These are phyloP conservation scores for Xylaria digitata DNA, from an alignment of 2,329 filamentous ascomycete genomes.

Conservation along the genomic window DNA sequence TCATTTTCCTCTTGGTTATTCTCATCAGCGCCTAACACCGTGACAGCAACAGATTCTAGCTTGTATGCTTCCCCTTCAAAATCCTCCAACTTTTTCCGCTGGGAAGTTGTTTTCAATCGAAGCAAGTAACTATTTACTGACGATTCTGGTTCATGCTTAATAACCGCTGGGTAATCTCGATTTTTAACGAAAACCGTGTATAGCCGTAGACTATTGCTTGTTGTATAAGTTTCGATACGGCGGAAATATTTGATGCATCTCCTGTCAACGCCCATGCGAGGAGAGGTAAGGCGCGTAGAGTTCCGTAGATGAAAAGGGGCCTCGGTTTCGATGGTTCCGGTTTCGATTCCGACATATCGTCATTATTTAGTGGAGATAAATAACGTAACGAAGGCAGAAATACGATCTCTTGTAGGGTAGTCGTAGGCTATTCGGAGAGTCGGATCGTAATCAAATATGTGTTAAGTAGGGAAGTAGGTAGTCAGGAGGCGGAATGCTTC, in stretches of 20 bases:
- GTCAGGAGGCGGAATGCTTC: no score
- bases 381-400: neutral
- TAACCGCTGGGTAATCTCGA: conserved; percentile 46
- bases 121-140: conserved; percentile 47
- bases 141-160: conserved; percentile 32
- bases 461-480: no score
- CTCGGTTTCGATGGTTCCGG: neutral
- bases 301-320: conserved; percentile 49
- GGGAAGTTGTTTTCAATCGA: conserved; percentile 37
- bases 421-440: neutral
- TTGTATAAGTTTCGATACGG: conserved; percentile 26
- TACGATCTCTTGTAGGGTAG: neutral
- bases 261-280: conserved; percentile 49
- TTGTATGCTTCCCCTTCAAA: conserved; percentile 47
- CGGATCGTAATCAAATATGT: neutral
- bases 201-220: conserved; percentile 41
- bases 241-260: conserved; percentile 40
- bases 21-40: conserved; percentile 28
- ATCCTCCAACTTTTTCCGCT: conserved; percentile 50
- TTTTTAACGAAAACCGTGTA: conserved; percentile 38
- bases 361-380: neutral
- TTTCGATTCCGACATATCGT: neutral
- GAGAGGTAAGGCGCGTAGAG: conserved; percentile 46
- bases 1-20: conserved; percentile 12
- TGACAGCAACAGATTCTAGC: conserved; percentile 33